Conservation (phyloP, 192 early-diverging fungal species). For the Backusella morwellensis region DNA sequence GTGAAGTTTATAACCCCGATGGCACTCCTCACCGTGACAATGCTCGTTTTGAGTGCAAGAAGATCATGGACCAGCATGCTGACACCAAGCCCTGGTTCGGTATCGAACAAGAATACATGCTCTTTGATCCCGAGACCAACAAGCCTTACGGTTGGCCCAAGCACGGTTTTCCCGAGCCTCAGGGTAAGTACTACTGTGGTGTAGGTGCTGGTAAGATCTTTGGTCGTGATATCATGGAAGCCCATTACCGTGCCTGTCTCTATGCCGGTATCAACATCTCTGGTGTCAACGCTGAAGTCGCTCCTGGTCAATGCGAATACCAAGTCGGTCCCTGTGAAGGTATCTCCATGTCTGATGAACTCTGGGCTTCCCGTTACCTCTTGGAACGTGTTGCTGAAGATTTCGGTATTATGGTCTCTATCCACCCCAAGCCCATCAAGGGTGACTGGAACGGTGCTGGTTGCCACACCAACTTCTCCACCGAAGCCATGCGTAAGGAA, state of each 20-base stretch:
- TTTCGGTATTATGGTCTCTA: slow-evolving; percentile 52
- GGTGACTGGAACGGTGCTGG: slow-evolving; percentile 62
- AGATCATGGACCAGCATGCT: slow-evolving; percentile 41
- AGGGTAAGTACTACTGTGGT: slow-evolving; percentile 57
- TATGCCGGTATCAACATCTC: slow-evolving; percentile 55
- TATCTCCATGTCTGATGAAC: slow-evolving; percentile 50
- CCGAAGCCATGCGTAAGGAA: slow-evolving; percentile 45
- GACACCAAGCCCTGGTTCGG: slow-evolving; percentile 51
- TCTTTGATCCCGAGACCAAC: slow-evolving; percentile 43
- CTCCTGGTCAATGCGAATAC: slow-evolving; percentile 56
- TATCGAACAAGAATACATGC: slow-evolving; percentile 57
- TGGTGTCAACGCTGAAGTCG: slow-evolving; percentile 40
- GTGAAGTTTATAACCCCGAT: slow-evolving; percentile 52
- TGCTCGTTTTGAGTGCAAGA: slow-evolving; percentile 37
- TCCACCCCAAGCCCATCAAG: slow-evolving; percentile 57
- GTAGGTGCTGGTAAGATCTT: slow-evolving; percentile 51
- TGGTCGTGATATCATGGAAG: slow-evolving; percentile 59
- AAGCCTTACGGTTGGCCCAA: slow-evolving; percentile 56
- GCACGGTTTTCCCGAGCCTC: slow-evolving; percentile 52
- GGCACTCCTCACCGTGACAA: slow-evolving; percentile 54
- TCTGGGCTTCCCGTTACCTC: slow-evolving; percentile 53
- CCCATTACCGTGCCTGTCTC: slow-evolving; percentile 55
- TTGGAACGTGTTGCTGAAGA: slow-evolving; percentile 55
- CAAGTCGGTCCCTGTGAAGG: slow-evolving; percentile 58
- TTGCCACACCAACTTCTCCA: slow-evolving; percentile 57